phyloP scores from a whole-genome alignment of 139 green algal species.

The Chlorella sp. region DNA sequence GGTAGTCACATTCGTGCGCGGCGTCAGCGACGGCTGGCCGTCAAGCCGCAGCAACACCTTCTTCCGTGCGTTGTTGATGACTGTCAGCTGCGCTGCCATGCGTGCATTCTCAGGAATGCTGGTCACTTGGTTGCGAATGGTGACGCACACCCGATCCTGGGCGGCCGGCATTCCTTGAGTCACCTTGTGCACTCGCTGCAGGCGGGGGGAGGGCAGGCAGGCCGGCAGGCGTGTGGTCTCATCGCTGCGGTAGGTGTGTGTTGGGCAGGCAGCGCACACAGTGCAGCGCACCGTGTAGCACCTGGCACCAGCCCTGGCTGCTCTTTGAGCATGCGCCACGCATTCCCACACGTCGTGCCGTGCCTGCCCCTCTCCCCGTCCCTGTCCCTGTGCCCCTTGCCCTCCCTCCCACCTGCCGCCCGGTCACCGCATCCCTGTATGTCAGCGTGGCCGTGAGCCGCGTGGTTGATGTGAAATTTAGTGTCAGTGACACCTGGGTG shows the following conservation, averaged over 20 bases:
- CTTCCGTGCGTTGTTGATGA: slow-evolving; percentile 13
- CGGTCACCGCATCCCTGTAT: not conserved
- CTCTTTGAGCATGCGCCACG: not conserved
- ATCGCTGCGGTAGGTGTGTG: too few relatives aligned
- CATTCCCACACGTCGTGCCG: not conserved
- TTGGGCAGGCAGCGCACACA: too few relatives aligned
- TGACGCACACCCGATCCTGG: not conserved
- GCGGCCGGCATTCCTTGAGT: not conserved
- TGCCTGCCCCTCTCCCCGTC: too few relatives aligned
- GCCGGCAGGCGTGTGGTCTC: too few relatives aligned
- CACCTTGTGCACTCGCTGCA: not conserved
- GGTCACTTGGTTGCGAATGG: not conserved
- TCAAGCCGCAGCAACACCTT: slow-evolving; percentile 4
- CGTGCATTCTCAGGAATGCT: not conserved
- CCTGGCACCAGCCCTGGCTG: too few relatives aligned
- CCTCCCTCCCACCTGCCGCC: not conserved
- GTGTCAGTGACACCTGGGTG: not conserved
- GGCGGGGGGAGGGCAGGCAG: not conserved
- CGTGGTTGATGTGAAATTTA: not conserved
- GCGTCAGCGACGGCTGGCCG: not conserved
- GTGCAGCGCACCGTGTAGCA: too few relatives aligned
- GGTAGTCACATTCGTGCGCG: not conserved
- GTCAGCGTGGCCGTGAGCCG: not conserved
- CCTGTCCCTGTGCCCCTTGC: too few relatives aligned
- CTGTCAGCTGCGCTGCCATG: not conserved